These are phyloP conservation scores for Chrysoporthe cubensis DNA, from an alignment of 2,329 filamentous ascomycete species.

Conservation along the genomic window DNA sequence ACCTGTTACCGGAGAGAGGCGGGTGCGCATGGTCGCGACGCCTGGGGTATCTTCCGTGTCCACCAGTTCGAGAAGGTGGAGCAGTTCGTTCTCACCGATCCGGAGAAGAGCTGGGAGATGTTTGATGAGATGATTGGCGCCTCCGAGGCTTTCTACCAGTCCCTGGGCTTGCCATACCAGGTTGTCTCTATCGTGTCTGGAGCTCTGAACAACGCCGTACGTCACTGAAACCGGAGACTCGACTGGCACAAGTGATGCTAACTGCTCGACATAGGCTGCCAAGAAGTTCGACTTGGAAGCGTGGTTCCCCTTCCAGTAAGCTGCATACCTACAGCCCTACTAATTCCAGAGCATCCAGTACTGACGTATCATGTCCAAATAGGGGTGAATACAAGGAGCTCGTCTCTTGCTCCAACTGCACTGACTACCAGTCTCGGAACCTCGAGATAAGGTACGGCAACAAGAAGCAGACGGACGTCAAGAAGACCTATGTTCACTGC, in stretches of 20 bases:
- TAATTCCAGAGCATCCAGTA: background rate
- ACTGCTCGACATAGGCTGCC: constrained; percentile 43
- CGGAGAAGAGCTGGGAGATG: constrained; percentile 74
- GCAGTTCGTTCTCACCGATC: constrained; percentile 50
- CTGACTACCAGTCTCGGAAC: constrained; percentile 93
- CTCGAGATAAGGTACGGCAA: constrained; percentile 90
- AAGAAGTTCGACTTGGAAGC: constrained; percentile 98
- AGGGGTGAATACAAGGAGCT: constrained; percentile 94
- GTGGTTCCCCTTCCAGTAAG: constrained; percentile 84
- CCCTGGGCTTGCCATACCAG: constrained; percentile 84
- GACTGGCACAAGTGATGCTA: constrained; percentile 42
- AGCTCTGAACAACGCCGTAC: constrained; percentile 78
- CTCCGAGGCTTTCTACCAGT: constrained; percentile 95
- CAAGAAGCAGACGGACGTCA: constrained; percentile 81
- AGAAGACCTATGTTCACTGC: constrained; percentile 92
- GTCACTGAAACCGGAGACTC: background rate
- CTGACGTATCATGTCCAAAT: background rate
- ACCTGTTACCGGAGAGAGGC: constrained; percentile 97
- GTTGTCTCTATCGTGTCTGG: constrained; percentile 96
- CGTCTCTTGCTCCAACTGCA: constrained; percentile 97
- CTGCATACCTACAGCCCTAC: background rate
- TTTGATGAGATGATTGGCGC: constrained; percentile 92
- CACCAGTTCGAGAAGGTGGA: constrained; percentile 78
- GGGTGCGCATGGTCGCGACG: constrained; percentile 76
- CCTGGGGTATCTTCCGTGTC: constrained; percentile 97